Base-by-base conservation (phyloP, 2,329 filamentous ascomycete genomes). In the Trichoderma sp. region DNA sequence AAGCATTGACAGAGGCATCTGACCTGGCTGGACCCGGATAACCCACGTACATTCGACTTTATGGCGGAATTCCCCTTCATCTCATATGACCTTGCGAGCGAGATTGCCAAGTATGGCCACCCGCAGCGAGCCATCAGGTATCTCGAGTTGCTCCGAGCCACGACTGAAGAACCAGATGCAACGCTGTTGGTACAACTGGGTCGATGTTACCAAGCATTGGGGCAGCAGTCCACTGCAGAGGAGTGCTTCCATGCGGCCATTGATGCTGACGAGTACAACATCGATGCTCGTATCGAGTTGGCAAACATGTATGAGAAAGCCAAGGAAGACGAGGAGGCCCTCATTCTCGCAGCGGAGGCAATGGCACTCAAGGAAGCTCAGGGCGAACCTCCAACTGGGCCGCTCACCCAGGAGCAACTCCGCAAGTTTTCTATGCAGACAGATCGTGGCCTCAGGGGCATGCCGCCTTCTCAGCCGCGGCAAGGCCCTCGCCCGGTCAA, bases 281-380 rank as follows among this genome's bases (percentile, higher is more conserved):
- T 94, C 55, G 89, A 93, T 67, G 91, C 92, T 45, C 88, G 92
- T 45, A 87, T 91, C 34, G 87, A 92, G 71, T 81, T 97, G 10
- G 92, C 92, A 14, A 93, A 90, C 71, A 86, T 97, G 75, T 97
- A 96, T 72, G 92, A 96, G 74, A 87, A 84, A 68, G 84, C 85
- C 51, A 88, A 88, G 68, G 86, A 89, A 77, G 87, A 85, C 24
- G 90, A 93, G 71, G 87, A 92, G 71, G 93, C 93, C 1, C 85
- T 93, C 66, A 88, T 90, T 66, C 85, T 93, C 58, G 87, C 91
- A 56, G 90, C 89, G 41, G 90, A 96, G 74, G 88, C 91, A 9
- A 84, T 94, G 70, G 82, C 86, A 39, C 79, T 93, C 24, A 84
- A 85, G 67, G 83, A 83, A 65, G 78, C 76, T 12, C 78, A 78